Evolutionary conservation across 768 basidiomycete genomes (phyloP).

Genomic region (Lentinus tigrinus): DNA sequence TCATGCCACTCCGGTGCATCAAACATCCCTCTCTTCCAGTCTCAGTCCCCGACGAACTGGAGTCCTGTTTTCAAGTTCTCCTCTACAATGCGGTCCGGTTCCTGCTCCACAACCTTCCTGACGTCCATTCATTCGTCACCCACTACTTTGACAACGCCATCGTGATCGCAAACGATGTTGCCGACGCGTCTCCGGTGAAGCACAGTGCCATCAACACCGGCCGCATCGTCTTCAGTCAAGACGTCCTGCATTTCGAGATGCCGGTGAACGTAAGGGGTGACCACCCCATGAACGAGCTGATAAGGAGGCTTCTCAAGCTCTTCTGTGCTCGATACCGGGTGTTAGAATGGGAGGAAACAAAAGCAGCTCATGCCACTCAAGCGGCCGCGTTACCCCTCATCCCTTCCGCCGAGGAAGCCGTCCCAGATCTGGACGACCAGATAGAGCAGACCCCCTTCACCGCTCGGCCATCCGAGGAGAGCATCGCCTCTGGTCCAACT

Average conservation of each 20-base stretch:
- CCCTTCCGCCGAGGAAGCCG: too few relatives aligned
- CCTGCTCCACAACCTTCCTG: not conserved
- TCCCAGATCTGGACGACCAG: too few relatives aligned
- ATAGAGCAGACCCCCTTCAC: too few relatives aligned
- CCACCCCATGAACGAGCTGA: not conserved
- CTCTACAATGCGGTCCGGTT: slow-evolving; percentile 3
- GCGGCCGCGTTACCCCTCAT: too few relatives aligned
- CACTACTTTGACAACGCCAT: not conserved
- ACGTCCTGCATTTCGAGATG: not conserved
- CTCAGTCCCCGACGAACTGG: slow-evolving; percentile 18
- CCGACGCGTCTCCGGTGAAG: not conserved
- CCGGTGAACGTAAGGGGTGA: not conserved
- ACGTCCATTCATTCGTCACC: not conserved
- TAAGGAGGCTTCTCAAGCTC: not conserved
- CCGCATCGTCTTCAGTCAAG: not conserved
- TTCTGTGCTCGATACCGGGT: not conserved
- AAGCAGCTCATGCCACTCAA: too few relatives aligned
- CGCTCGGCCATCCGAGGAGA: too few relatives aligned
- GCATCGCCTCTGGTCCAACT: too few relatives aligned
- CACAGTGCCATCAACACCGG: not conserved
- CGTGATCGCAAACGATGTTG: not conserved
- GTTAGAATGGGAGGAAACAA: not conserved
- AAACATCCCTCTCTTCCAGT: slow-evolving; percentile 1
- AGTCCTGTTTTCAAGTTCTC: slow-evolving; percentile 16
- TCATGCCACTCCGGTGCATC: slow-evolving; percentile 11